Evolutionary conservation across 352 stramenopile genomes (phyloP).

Genomic region (Globisporangium radiosum): DNA sequence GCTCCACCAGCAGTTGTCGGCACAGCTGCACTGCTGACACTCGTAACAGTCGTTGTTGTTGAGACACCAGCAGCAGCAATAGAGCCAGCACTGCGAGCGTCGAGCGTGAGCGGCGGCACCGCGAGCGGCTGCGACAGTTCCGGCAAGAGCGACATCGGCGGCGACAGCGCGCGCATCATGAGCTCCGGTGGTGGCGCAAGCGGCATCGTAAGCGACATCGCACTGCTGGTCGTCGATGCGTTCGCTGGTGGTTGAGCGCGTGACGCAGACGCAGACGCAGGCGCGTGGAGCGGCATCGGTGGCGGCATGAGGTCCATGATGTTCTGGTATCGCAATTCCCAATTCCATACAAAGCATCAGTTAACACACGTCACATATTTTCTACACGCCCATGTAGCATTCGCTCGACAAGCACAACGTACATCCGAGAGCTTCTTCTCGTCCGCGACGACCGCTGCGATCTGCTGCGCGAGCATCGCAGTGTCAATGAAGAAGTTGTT

Average conservation of each 20-base stretch:
- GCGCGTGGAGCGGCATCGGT: slow-evolving; percentile 13
- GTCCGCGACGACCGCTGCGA: slow-evolving; percentile 56
- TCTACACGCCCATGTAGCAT: neutral
- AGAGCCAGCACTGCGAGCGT: slow-evolving; percentile 6
- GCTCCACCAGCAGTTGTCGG: slow-evolving; percentile 2
- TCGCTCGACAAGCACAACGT: neutral
- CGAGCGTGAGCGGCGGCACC: slow-evolving; percentile 31
- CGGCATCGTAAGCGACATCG: slow-evolving; percentile 40
- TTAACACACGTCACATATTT: too few relatives aligned
- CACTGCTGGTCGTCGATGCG: neutral
- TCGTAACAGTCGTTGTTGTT: too few relatives aligned
- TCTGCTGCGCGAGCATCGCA: slow-evolving; percentile 44
- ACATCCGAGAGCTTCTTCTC: slow-evolving; percentile 81
- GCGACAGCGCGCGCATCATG: slow-evolving; percentile 70
- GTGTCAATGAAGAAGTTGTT: slow-evolving; percentile 60
- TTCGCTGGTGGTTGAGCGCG: neutral
- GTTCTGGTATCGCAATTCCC: slow-evolving; percentile 27
- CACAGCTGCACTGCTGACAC: slow-evolving; percentile 4
- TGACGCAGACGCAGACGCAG: slow-evolving; percentile 1
- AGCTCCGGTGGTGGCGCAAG: slow-evolving; percentile 50
- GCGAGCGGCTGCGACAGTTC: slow-evolving; percentile 36
- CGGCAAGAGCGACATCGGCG: slow-evolving; percentile 56
- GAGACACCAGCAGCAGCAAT: too few relatives aligned
- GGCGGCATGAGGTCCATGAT: slow-evolving; percentile 76
- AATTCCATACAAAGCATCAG: neutral